Base-by-base conservation (phyloP, 441 rosid species). In the Adansonia madagascariensis region DNA sequence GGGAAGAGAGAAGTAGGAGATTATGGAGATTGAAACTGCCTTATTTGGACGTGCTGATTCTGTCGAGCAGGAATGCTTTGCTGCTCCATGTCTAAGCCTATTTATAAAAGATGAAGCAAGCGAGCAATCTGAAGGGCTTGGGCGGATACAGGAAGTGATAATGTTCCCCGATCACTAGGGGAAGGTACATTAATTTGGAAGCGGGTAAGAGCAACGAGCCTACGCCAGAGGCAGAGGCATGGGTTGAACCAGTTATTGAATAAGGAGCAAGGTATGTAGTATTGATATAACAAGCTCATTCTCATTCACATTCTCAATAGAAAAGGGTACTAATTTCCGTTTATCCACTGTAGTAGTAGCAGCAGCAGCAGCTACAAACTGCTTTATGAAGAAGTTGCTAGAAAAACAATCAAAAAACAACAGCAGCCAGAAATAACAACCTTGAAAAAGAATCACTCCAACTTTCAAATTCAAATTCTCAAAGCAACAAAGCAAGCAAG, bases 181-280 rank as follows among this genome's bases (percentile, higher is more conserved):
- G 39, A 31, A 31, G 39, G 39, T 31, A 31, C 39, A 20, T 57
- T 20, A 57, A 57, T 57, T 57, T 57, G 31, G 11, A 57, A 31
- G 39, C 39, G 39, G 39, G 39, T 3, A 31, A 31, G 39, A 2
- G 39, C 39, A 31, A 31, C 39, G 39, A 31, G 39, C 39, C 39
- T 31, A 31, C 39, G 39, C 39, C 39, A 31, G 39, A 31, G 39
- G 35, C 35, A 27, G 35, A 27, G 35, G 35, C 35, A 27, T 27
- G 35, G 35, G 35, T 27, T 27, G 35, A 27, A 27, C 35, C 35
- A 27, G 35, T 80, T 91, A 47, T 97, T 92, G 71, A 88, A 94
- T 82, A 92, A 90, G 97, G 80, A 90, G 95, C 87, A 92, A 94
- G 85, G 86, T 90, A 74, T 92, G 84, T 90, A 74, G 91, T 82